Conservation (phyloP, 805 yeast genomes). For the Monosporozyma solicola region DNA sequence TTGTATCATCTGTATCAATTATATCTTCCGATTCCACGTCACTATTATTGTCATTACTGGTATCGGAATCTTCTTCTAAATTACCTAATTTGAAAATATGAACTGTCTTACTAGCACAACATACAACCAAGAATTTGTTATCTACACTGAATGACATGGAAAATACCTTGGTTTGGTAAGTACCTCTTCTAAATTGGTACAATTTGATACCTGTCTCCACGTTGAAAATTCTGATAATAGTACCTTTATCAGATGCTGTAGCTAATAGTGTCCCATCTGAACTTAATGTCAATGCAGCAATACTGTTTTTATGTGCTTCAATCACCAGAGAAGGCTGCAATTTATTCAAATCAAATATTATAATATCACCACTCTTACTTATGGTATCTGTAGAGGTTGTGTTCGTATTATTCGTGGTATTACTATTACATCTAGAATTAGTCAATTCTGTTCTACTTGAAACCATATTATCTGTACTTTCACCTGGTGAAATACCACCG, state of each 20-base stretch:
- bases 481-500: neutral
- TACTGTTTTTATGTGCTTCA: slow-evolving; percentile 63
- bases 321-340: slow-evolving; percentile 59
- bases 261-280: slow-evolving; percentile 59
- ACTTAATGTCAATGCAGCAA: slow-evolving; percentile 57
- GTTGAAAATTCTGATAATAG: slow-evolving; percentile 61
- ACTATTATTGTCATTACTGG: slow-evolving; percentile 5
- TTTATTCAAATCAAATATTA: slow-evolving; percentile 52
- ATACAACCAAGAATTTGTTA: slow-evolving; percentile 65
- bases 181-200: slow-evolving; percentile 65
- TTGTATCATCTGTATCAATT: slow-evolving; percentile 1
- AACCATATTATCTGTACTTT: neutral
- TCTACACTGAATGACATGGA: slow-evolving; percentile 69
- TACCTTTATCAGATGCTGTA: slow-evolving; percentile 70
- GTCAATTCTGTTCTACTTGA: neutral
- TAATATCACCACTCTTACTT: slow-evolving; percentile 51
- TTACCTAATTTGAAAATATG: slow-evolving; percentile 70
- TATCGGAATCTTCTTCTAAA: neutral
- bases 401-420: slow-evolving; percentile 4
- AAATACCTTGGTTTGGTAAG: slow-evolving; percentile 72
- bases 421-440: neutral
- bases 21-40: slow-evolving; percentile 22
- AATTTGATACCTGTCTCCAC: slow-evolving; percentile 54
- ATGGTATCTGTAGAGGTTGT: slow-evolving; percentile 6
- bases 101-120: slow-evolving; percentile 84